phyloP scores from a whole-genome alignment of 1,139 yeast genomes.

The Fermentozyma sake region DNA sequence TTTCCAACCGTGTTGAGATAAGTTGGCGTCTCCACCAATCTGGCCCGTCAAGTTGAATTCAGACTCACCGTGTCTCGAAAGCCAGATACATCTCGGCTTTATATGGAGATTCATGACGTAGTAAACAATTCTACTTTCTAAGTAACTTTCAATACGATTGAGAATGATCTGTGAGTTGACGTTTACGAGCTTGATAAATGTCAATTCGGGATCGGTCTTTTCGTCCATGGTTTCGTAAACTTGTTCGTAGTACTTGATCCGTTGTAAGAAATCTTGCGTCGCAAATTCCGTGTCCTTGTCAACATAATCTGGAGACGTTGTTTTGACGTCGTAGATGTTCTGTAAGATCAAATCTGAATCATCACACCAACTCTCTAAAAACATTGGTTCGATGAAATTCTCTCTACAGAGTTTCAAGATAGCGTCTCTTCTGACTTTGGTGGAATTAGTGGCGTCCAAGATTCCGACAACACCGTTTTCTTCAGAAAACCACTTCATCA shows the following conservation, averaged over 20 bases:
- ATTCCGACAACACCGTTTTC: conserved; percentile 88
- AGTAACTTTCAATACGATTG: conserved; percentile 80
- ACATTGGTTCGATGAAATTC: conserved; percentile 79
- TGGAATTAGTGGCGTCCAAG: conserved; percentile 82
- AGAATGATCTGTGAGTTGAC: conserved; percentile 85
- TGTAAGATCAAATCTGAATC: conserved; percentile 73
- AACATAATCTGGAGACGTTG: conserved; percentile 83
- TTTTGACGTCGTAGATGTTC: conserved; percentile 80
- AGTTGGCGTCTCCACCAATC: conserved; percentile 91
- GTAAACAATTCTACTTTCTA: conserved; percentile 90
- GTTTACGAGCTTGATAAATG: conserved; percentile 83
- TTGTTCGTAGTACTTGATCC: conserved; percentile 70
- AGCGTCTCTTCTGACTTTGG: conserved; percentile 64
- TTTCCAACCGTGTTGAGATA: conserved; percentile 80
- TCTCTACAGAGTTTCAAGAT: conserved; percentile 60
- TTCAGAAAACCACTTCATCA: conserved; percentile 81
- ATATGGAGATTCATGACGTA: conserved; percentile 94
- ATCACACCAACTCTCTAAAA: conserved; percentile 88
- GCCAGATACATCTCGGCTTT: conserved; percentile 87
- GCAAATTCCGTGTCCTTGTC: conserved; percentile 71
- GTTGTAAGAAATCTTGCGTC: conserved; percentile 61
- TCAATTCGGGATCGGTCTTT: conserved; percentile 54
- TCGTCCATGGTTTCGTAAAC: conserved; percentile 71
- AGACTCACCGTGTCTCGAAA: conserved; percentile 94
- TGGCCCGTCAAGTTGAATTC: conserved; percentile 89